Conservation (phyloP, 2,329 filamentous ascomycete genomes). For the Endothia cerciana region DNA sequence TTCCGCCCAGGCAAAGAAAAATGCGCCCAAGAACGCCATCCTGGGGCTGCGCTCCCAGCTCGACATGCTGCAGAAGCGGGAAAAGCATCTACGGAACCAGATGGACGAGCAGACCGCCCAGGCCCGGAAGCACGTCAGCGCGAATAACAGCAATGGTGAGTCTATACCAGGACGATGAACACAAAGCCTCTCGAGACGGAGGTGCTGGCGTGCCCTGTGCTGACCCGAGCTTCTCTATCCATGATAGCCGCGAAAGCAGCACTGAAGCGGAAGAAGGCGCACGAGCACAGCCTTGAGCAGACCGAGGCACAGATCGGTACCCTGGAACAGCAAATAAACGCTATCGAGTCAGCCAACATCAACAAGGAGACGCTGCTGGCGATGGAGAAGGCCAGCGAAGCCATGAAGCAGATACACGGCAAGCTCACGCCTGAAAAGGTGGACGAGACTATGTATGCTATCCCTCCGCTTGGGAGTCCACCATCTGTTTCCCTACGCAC, state of each 20-base stretch:
- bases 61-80: conserved; percentile 96
- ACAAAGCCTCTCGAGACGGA: conserved; percentile 6
- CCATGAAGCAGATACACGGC: conserved; percentile 92
- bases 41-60: conserved; percentile 84
- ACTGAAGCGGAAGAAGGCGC: conserved; percentile 89
- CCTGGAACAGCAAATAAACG: conserved; percentile 92
- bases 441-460: conserved; percentile 85
- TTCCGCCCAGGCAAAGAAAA: conserved; percentile 83
- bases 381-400: conserved; percentile 87
- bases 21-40: conserved; percentile 96
- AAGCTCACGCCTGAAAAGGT: conserved; percentile 93
- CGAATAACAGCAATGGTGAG: conserved; percentile 92
- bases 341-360: conserved; percentile 97
- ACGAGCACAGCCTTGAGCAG: conserved; percentile 90
- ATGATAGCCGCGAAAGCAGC: conserved; percentile 82
- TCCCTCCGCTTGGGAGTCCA: conserved; percentile 14
- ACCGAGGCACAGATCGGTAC: conserved; percentile 88
- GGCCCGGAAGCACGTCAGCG: conserved; percentile 83
- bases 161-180: not conserved
- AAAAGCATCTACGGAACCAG: conserved; percentile 87
- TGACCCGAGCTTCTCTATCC: conserved; percentile 30
- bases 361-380: conserved; percentile 94
- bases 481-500: not conserved
- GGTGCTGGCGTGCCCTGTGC: conserved; percentile 18
- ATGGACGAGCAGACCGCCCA: conserved; percentile 91